Base-by-base conservation (phyloP, 2,329 filamentous ascomycete species). In the Phaeosphaeria sp. region DNA sequence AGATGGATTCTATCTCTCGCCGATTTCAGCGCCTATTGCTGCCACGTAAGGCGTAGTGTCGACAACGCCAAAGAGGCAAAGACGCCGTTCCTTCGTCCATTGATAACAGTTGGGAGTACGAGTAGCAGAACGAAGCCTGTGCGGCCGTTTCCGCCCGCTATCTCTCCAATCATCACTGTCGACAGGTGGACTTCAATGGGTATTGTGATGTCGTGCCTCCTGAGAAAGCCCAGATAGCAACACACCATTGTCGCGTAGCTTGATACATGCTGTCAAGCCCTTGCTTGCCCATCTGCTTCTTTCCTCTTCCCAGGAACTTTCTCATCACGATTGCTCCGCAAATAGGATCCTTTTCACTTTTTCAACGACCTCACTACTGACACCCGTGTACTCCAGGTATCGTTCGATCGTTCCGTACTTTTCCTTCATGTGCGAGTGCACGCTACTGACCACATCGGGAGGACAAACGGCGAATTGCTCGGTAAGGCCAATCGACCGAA, bases 391-490 rank as follows among this genome's bases (percentile, higher is more conserved):
- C 56, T 84, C 79, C 55, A 94, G 77, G 77, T 96, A 96, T 10
- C 71, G 76, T 33, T 85, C 78, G 1, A 92, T 79, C 1, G 90
- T 88, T 0, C 90, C 90, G 74, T 92, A 90, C 52, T 78, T 82
- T 3, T 80, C 74, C 1, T 84, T 71, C 5, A 96, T 75, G 72
- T 91, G 87, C 17, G 66, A 72, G 25, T 81, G 75, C 3, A 93
- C 82, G 11, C 79, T 81, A 17, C 72, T 65, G n/a, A 92, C 87
- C 79, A 93, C 88, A 2, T 85, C 84, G 4, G 78, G 74, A 2
- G 88, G 85, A 65, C 90, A 91, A 21, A 83, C 81, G 0, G 85
- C 89, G 82, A 92, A 96, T 22, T 69, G 66, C 51, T 89, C 87
- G 0, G 87, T 84, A 50, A 96, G 78, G 0, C 92, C 92, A 64